Conservation (phyloP, 2,329 filamentous ascomycete species). For the Pseudocercospora macadamiae region DNA sequence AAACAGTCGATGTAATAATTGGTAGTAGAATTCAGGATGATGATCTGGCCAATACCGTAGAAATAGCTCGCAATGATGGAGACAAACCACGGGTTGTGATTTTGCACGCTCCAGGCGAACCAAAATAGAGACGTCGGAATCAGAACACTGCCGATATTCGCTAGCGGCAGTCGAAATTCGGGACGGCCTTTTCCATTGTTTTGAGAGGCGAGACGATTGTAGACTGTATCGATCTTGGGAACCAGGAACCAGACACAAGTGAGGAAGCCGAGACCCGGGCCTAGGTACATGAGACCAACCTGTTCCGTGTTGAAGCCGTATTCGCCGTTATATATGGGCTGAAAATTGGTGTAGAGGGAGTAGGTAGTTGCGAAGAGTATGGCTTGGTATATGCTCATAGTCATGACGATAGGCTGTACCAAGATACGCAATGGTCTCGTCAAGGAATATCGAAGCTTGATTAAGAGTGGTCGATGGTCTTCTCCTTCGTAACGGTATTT, state of each 20-base stretch:
- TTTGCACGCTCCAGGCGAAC: slow-evolving; percentile 50
- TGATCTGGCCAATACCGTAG: slow-evolving; percentile 51
- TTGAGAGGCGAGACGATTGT: slow-evolving; percentile 47
- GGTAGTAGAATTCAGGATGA: slow-evolving; percentile 57
- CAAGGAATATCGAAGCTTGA: slow-evolving; percentile 44
- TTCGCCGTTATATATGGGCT: slow-evolving; percentile 47
- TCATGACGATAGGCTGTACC: slow-evolving; percentile 50
- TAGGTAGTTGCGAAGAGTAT: slow-evolving; percentile 54
- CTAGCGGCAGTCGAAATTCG: slow-evolving; percentile 50
- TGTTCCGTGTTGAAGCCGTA: slow-evolving; percentile 53
- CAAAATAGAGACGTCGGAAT: slow-evolving; percentile 50
- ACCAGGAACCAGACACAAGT: slow-evolving; percentile 51
- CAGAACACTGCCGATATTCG: slow-evolving; percentile 49
- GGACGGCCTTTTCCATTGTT: slow-evolving; percentile 46
- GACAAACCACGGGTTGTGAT: slow-evolving; percentile 46
- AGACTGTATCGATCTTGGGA: slow-evolving; percentile 52
- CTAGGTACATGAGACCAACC: slow-evolving; percentile 51
- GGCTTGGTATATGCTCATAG: slow-evolving; percentile 51
- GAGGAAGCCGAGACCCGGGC: slow-evolving; percentile 49
- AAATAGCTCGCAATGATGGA: slow-evolving; percentile 49
- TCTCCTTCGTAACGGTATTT: slow-evolving; percentile 49
- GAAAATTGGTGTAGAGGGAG: slow-evolving; percentile 53
- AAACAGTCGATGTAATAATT: slow-evolving; percentile 60
- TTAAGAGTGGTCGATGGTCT: slow-evolving; percentile 42
- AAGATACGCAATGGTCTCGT: slow-evolving; percentile 48